Evolutionary conservation across 2,329 filamentous ascomycete species (phyloP), one percentile per base, ranked within the genome.

Genomic region (Penicillium sp.): DNA sequence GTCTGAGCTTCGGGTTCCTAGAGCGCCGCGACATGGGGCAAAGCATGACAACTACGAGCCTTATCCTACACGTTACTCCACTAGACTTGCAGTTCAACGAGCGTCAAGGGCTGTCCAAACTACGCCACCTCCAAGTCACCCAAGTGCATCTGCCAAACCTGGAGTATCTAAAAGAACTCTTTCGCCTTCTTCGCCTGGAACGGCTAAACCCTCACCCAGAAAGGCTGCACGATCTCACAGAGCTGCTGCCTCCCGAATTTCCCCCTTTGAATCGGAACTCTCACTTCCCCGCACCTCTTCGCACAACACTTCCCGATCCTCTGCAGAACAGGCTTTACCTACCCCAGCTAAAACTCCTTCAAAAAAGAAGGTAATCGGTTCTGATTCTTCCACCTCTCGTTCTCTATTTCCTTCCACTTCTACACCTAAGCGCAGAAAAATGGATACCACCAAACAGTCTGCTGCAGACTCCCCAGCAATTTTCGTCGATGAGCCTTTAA

Each of bases 301-400:
- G 61, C 64, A 48, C 58, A 61, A 59, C 38, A 48, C 55, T n/a
- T 61, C 62, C 31, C 63, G 57, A 37, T 33, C 53, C 19, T 53
- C 58, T 31, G 55, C 50, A 47, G 66, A 67, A 49, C 74, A 72
- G 47, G 82, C 84, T 77, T 75, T 86, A 16, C 84, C 82, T 3
- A 87, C 84, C 22, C 84, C 84, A 17, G 78, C 80, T 41, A 86
- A 86, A 71, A 86, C 84, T 10, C 84, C 84, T 25, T 63, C 62
- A 10, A 77, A 77, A 64, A 85, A 84, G 73, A 82, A 81, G 60
- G 67, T 74, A 3, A 66, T 78, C 22, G 65, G 71, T 14, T 74
- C 79, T 55, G 65, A 80, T 49, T 73, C 76, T 47, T 68, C 76
- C 5, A 78, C 82, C 35, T 79, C 82, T 28, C 81, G 84, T 56